Percentiles rank a stretch among this genome's conserved stretches.
Conservation (phyloP, 345 rosid genomes). For the Eucalyptus curtisii region DNA sequence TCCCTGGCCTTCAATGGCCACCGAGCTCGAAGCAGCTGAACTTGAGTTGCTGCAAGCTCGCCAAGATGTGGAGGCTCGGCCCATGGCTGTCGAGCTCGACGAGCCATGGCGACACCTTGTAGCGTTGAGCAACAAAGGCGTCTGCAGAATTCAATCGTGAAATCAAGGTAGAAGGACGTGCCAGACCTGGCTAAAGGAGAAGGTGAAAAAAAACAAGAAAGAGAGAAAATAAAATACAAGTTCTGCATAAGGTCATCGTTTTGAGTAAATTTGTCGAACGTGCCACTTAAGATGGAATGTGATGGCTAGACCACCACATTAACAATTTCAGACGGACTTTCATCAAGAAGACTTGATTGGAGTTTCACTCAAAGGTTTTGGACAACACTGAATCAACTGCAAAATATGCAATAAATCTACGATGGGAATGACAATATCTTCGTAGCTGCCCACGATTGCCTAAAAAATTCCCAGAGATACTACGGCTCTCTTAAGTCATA, state of each 20-base stretch:
- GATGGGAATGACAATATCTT: no score
- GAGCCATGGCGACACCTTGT: background rate
- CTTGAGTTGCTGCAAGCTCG: background rate
- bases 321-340: background rate
- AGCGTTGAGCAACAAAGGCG: background rate
- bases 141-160: background rate
- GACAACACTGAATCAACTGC: background rate
- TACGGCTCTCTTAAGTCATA: background rate
- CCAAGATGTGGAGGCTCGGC: background rate
- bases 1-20: background rate
- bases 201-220: background rate
- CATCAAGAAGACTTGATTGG: background rate
- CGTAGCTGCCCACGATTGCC: background rate
- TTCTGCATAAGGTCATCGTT: fast-evolving
- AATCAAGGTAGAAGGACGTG: background rate
- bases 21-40: background rate
- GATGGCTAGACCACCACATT: background rate
- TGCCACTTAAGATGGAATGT: background rate
- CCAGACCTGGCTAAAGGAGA: background rate
- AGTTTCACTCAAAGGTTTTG: background rate
- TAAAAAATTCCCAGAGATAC: background rate
- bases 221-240: background rate
- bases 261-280: no score
- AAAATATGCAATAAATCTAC: no score
- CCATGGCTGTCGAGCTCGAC: background rate